phyloP scores from a whole-genome alignment of 2,329 filamentous ascomycete species.

The Phoma sp. region DNA sequence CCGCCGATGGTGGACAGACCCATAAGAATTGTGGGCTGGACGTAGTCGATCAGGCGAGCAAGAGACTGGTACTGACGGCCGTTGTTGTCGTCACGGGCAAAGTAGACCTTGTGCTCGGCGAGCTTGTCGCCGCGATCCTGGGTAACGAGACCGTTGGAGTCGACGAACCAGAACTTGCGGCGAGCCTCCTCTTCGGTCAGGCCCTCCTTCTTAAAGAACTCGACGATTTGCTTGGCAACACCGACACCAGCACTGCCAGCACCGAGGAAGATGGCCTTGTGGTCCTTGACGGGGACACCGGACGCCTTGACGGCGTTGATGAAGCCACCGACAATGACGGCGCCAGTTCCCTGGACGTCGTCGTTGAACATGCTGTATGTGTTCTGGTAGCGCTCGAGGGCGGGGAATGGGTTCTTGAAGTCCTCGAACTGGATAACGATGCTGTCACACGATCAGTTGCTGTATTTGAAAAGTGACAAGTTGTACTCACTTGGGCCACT shows the following conservation, averaged over 20 bases:
- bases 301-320: conserved; percentile 82
- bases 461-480: background rate
- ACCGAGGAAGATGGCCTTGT: conserved; percentile 94
- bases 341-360: conserved; percentile 96
- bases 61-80: conserved; percentile 75
- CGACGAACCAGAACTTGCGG: conserved; percentile 95
- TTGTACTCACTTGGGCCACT: conserved; percentile 67
- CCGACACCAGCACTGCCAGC: conserved; percentile 95
- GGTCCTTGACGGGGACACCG: conserved; percentile 83
- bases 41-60: conserved; percentile 90
- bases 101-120: conserved; percentile 82
- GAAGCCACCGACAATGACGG: conserved; percentile 87
- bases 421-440: conserved; percentile 94
- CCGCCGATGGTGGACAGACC: conserved; percentile 94
- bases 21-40: conserved; percentile 92
- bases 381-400: conserved; percentile 86
- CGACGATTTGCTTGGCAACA: conserved; percentile 96
- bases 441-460: conserved; percentile 51
- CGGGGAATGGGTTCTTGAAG: conserved; percentile 96
- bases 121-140: conserved; percentile 91
- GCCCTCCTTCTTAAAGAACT: conserved; percentile 93
- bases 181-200: conserved; percentile 86
- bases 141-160: conserved; percentile 95
- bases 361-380: conserved; percentile 97
- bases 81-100: conserved; percentile 69